Base-by-base conservation (phyloP, 2,329 filamentous ascomycete genomes). In the Helminthosporium solani region DNA sequence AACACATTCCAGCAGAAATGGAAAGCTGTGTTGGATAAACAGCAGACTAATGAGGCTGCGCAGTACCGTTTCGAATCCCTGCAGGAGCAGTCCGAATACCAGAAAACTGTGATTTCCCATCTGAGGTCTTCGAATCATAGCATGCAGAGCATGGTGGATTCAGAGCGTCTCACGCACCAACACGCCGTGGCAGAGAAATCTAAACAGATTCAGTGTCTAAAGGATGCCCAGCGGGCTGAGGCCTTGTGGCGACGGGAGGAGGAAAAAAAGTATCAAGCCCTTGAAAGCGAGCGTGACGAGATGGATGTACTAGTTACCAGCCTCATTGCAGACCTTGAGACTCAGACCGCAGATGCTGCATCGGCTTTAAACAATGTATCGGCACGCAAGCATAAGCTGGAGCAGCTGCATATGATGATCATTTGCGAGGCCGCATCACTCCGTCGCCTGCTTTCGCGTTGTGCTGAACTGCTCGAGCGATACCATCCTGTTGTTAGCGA, bases 171-270 rank as follows among this genome's bases (percentile, higher is more conserved):
- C n/a, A 33, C 28, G 19, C 14, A 37, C n/a, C 7, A 33, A 12
- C 43, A 36, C n/a, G 33, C 18, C 16, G 14, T 42, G 40, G 28
- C 27, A 23, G 35, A 40, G 12, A 48, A 52, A 31, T 21, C 42
- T 11, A n/a, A 21, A 16, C 20, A 27, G 35, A 12, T 38, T 16
- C 19, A 38, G 7, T 12, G 20, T 7, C 7, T 38, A 7, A 23
- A 38, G 35, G 35, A 12, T 14, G 28, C 28, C 14, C 28, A 31
- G 3, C 9, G 14, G 12, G 12, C 28, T 7, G 28, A 31, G 14
- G 28, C 28, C 8, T 4, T 14, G 28, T 31, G 5, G 4, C 28
- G 14, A 3, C 8, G 14, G 14, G 28, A 31, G 14, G 3, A n/a
- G 28, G 28, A 6, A 12, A 31, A 27, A n/a, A 23, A 25, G 21